Percentiles rank a stretch among this genome's conserved stretches.
These are phyloP conservation scores for Ceratocystis eucalypticola DNA, from an alignment of 2,329 filamentous ascomycete genomes.

Conservation along the genomic window DNA sequence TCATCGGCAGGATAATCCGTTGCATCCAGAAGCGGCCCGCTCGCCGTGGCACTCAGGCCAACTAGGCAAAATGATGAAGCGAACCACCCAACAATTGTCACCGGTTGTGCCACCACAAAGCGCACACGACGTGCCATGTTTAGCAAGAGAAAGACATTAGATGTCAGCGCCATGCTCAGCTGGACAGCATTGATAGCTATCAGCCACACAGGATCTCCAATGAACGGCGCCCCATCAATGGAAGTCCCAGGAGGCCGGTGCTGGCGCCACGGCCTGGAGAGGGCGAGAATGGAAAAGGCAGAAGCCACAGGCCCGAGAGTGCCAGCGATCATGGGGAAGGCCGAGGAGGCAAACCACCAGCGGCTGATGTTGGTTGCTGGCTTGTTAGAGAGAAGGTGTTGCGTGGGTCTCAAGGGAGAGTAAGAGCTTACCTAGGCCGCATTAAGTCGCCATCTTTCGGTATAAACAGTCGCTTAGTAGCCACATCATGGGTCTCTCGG, in stretches of 20 bases:
- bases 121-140: conserved; percentile 74
- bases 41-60: conserved; percentile 51
- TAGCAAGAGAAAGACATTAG: conserved; percentile 69
- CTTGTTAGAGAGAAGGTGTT: not conserved
- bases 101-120: conserved; percentile 68
- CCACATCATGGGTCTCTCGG: not conserved
- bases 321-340: conserved; percentile 66
- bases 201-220: conserved; percentile 60
- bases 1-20: conserved; percentile 28
- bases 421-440: not conserved
- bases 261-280: conserved; percentile 69
- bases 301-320: conserved; percentile 78
- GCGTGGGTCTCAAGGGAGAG: no score
- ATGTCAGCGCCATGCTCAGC: conserved; percentile 58
- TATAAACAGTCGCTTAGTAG: not conserved
- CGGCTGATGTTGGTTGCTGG: conserved; percentile 29
- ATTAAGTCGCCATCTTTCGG: not conserved
- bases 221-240: conserved; percentile 33
- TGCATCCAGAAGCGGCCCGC: conserved; percentile 38
- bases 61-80: conserved; percentile 51
- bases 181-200: conserved; percentile 65
- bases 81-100: conserved; percentile 72
- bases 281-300: conserved; percentile 71
- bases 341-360: conserved; percentile 52
- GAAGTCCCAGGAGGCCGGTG: conserved; percentile 35